Percentiles rank a stretch among this genome's conserved stretches.
Conservation (phyloP, 768 basidiomycete species). For the Leucosporidium yakuticum region DNA sequence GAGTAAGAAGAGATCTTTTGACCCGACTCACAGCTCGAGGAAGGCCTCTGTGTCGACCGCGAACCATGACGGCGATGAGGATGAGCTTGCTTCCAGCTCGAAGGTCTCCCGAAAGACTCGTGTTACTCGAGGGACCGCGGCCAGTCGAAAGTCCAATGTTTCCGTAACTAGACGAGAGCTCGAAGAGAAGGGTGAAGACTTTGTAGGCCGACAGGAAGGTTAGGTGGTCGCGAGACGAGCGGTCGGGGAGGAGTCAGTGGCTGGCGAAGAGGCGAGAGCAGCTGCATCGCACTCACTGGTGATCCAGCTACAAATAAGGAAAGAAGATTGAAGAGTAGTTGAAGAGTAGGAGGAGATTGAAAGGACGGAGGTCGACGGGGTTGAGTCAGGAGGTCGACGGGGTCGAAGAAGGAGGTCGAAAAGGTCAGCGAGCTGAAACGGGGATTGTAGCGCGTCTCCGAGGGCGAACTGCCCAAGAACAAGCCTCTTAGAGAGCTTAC, state of each 20-base stretch:
- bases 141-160: constrained; percentile 63
- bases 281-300: neutral
- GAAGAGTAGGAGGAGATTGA: too few species aligned
- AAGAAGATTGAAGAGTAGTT: too few species aligned
- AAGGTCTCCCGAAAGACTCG: constrained; percentile 72
- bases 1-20: too few species aligned
- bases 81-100: constrained; percentile 78
- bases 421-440: neutral
- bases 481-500: constrained; percentile 7
- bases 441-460: too few species aligned
- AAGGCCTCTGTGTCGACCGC: constrained; percentile 45
- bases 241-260: too few species aligned
- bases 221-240: too few species aligned
- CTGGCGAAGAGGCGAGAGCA: too few species aligned
- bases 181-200: constrained; percentile 50
- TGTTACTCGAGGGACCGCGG: constrained; percentile 62
- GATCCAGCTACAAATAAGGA: too few species aligned
- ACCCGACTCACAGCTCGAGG: constrained; percentile 5
- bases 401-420: too few species aligned
- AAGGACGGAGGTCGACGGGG: too few species aligned
- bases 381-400: neutral
- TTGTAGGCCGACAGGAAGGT: too few species aligned
- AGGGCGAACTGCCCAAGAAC: too few species aligned
- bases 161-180: constrained; percentile 61
- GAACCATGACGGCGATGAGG: constrained; percentile 80